phyloP scores from a whole-genome alignment of 1,284 basidiomycete species.

The Leccinum variabile region DNA sequence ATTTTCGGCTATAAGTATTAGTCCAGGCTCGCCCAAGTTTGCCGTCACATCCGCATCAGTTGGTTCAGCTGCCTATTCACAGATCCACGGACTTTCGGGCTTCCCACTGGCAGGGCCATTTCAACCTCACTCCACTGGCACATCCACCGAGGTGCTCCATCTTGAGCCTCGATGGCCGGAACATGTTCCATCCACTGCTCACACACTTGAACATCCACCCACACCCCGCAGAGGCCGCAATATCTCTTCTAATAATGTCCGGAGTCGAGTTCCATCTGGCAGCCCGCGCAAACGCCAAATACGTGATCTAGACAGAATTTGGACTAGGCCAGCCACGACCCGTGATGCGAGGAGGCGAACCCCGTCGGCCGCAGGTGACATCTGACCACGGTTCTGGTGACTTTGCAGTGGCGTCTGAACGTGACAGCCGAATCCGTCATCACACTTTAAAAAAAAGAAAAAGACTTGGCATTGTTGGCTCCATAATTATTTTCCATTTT shows the following conservation, averaged over 20 bases:
- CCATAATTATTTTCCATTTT: constrained; percentile 11
- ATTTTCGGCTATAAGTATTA: constrained; percentile 5
- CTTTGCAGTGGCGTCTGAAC: constrained; percentile 14
- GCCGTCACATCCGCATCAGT: constrained; percentile 10
- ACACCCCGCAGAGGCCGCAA: constrained; percentile 15
- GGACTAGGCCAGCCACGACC: constrained; percentile 22
- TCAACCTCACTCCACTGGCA: background rate
- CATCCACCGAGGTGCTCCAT: constrained; percentile 4
- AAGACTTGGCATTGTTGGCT: constrained; percentile 4
- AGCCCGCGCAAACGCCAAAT: constrained; percentile 23
- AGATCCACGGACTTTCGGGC: constrained; percentile 30
- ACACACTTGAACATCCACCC: constrained; percentile 4
- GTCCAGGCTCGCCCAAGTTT: constrained; percentile 7
- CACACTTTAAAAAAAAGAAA: background rate
- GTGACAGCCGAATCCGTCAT: constrained; percentile 8
- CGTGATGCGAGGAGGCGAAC: constrained; percentile 34
- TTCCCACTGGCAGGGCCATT: constrained; percentile 26
- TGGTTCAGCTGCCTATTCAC: constrained; percentile 6
- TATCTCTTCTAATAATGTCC: constrained; percentile 9
- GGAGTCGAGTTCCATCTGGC: constrained; percentile 18
- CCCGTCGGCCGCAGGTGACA: constrained; percentile 35
- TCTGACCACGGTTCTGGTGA: constrained; percentile 20
- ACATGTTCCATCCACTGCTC: constrained; percentile 4
- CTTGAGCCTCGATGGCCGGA: constrained; percentile 11
- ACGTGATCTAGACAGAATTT: constrained; percentile 26